Base-by-base conservation (phyloP, 2,329 filamentous ascomycete genomes). In the Cephalotrichum gorgonifer region DNA sequence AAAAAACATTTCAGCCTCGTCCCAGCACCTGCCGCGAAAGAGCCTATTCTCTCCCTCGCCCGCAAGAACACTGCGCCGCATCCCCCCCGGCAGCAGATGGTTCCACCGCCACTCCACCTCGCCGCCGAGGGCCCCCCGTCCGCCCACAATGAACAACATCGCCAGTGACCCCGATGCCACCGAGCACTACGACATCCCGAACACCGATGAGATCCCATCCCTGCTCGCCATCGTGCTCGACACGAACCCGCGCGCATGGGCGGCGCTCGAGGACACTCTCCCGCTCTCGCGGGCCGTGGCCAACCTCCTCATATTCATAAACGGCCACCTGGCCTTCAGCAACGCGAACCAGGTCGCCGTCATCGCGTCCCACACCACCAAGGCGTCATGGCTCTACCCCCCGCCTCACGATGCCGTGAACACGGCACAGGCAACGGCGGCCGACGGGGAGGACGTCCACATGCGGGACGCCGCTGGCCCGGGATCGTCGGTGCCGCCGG, bases 191-290 rank as follows among this genome's bases (percentile, higher is more conserved):
- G 74, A 78, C 64, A 69, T 73, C 58, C 69, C 69, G 54, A 68
- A 70, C 42, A 72, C 67, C 47, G 75, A 73, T 49, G 76, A 79
- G 54, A 70, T 76, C 5, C 88, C 93, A 1, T 95, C 91, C 14
- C 82, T 98, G 31, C 81, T 96, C 47, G 85, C 88, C 56, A 83
- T 98, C 59, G 76, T 98, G 60, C 78, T 98, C 70, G 93, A 98
- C 71, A 96, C 91, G 25, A 98, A 98, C 64, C 93, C 93, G 2
- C 86, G 90, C 58, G 90, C 93, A 58, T 95, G 93, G 93, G 82
- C 87, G 6, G 75, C 87, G 52, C 78, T 97, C 42, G 74, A 83
- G 52, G 69, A 80, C 50, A 79, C 78, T 28, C 81, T 97, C 7
- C 81, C 91, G 26, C 78, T 98, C 52, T 86, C 86, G 45, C 84